phyloP scores from a whole-genome alignment of 495 filamentous ascomycete species.

The Podospora fimiseda region DNA sequence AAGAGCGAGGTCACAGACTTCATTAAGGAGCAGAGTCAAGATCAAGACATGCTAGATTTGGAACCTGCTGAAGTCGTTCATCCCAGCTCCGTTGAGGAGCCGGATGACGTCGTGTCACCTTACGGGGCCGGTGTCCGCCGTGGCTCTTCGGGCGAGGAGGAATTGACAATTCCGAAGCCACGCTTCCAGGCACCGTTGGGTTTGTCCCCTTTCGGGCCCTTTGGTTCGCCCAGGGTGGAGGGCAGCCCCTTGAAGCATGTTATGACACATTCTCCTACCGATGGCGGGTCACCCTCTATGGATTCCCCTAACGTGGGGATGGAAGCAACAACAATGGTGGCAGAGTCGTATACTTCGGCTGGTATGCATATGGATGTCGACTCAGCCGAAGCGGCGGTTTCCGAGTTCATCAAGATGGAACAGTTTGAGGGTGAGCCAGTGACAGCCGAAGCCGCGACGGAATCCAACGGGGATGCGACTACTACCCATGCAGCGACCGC shows the following conservation, averaged over 20 bases:
- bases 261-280: constrained; percentile 31
- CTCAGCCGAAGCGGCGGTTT: too few species aligned
- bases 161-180: constrained; percentile 19
- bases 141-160: constrained; percentile 10
- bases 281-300: constrained; percentile 5
- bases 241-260: constrained; percentile 45
- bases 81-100: constrained; percentile 23
- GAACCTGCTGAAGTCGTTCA: constrained; percentile 16
- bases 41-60: constrained; percentile 25
- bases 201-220: constrained; percentile 5
- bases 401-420: too few species aligned
- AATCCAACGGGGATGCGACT: too few species aligned
- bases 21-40: constrained; percentile 11
- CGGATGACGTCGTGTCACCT: constrained; percentile 13
- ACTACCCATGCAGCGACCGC: too few species aligned
- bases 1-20: too few species aligned
- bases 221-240: constrained; percentile 26
- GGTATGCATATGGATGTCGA: neutral
- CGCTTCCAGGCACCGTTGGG: constrained; percentile 19
- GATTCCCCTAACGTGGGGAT: constrained; percentile 12
- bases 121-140: constrained; percentile 2
- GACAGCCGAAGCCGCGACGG: too few species aligned
- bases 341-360: too few species aligned
- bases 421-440: too few species aligned
- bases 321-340: constrained; percentile 1